Base-by-base conservation (phyloP, 23 red algal genomes). In the Chondrus crispus region DNA sequence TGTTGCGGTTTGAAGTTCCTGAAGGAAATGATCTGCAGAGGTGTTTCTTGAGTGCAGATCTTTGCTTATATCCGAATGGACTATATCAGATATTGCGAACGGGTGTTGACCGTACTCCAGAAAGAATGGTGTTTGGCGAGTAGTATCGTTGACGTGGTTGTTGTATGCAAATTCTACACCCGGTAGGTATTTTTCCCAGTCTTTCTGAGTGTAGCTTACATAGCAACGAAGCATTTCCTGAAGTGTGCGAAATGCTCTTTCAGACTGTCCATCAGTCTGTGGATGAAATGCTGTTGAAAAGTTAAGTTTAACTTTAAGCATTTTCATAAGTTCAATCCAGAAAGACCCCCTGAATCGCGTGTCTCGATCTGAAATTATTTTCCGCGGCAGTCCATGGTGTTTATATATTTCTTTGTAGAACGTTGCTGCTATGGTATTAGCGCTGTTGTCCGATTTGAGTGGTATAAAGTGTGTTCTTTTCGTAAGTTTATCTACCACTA, bases 231-330 rank as follows among this genome's bases (percentile, higher is more conserved):
- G 22, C 62, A 86, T 71, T 72, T 86, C 82, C n/a, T 86, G 58
- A 38, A 70, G n/a, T 46, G 62, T 73, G 16, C 40, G 4, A n/a
- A 86, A 70, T 8, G 82, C 55, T 68, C 54, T 29, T 72, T 86
- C 82, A 9, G 82, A 72, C 52, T 86, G 2, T 68, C 58, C 82
- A 72, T 86, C 62, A 26, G 82, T 86, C 46, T 86, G 82, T n/a
- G 54, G 82, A 44, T 86, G 62, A 2, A 86, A 86, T 62, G 57
- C 62, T 11, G 39, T 49, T 42, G 82, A 86, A 46, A 86, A 32
- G 60, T 86, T 70, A 2, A 72, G 62, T 49, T 86, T 72, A 2
- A 71, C 62, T 47, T 72, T 43, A 8, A 71, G 41, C 29, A 86
- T 71, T 0, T 29, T 19, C 82, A 86, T 86, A 3, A 86, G 2